Percentiles rank a stretch among this genome's conserved stretches.
Conservation (phyloP, 164 flowering plant species). For the Berberis vulgaris region DNA sequence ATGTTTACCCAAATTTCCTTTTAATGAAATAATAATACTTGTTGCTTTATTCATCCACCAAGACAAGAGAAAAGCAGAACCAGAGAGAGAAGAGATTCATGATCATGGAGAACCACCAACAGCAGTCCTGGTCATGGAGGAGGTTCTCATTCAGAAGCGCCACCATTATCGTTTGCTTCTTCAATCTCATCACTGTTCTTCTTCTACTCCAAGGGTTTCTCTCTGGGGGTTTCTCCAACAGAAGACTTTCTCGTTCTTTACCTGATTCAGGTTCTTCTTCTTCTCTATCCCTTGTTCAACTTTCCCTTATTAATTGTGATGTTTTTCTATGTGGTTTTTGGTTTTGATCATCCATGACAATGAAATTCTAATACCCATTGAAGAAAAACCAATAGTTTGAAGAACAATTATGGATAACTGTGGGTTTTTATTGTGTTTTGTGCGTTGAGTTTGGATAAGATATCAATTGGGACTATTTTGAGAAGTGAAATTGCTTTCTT, state of each 20-base stretch:
- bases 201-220: constrained; percentile 56
- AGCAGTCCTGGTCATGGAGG: constrained; percentile 43
- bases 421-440: too few species aligned
- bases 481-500: too few species aligned
- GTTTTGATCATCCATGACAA: too few species aligned
- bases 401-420: too few species aligned
- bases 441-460: too few species aligned
- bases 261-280: constrained; percentile 24
- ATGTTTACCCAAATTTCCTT: too few species aligned
- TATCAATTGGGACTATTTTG: too few species aligned
- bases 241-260: constrained; percentile 18
- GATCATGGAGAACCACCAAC: constrained; percentile 9
- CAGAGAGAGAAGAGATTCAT: background rate
- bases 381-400: too few species aligned
- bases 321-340: too few species aligned
- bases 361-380: too few species aligned
- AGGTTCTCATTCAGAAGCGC: constrained; percentile 65
- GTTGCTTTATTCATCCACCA: too few species aligned
- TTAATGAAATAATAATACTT: too few species aligned
- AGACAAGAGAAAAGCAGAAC: background rate
- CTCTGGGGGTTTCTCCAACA: constrained; percentile 29
- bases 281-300: background rate
- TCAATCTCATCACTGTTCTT: constrained; percentile 47
- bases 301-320: background rate
- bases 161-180: constrained; percentile 47